Evolutionary conservation across 768 basidiomycete species (phyloP).

Genomic region (Amanita jacksonii): DNA sequence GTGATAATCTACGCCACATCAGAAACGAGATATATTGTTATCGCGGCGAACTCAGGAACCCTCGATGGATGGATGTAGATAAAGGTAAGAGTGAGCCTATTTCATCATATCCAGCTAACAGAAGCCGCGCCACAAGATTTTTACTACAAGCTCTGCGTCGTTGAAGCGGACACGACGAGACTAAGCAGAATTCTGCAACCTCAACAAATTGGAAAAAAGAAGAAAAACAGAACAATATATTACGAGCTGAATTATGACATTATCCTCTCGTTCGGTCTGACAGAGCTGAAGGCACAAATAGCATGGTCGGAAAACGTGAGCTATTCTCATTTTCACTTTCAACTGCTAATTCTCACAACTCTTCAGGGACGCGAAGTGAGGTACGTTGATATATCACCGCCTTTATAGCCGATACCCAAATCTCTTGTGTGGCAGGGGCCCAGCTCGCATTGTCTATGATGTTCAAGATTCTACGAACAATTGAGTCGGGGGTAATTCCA

Average conservation of each 20-base stretch:
- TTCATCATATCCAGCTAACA: constrained; percentile 16
- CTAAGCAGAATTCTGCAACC: constrained; percentile 1
- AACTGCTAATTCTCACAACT: neutral
- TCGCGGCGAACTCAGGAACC: constrained; percentile 13
- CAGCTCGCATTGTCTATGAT: constrained; percentile 5
- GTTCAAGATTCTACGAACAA: constrained; percentile 5
- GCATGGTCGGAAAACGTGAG: constrained; percentile 15
- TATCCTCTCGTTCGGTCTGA: constrained; percentile 14
- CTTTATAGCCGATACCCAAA: neutral
- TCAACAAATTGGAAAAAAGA: neutral
- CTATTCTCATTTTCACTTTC: neutral
- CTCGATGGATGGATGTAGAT: constrained; percentile 20
- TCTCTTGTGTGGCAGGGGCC: neutral
- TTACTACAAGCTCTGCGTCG: constrained; percentile 9
- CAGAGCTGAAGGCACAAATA: constrained; percentile 16
- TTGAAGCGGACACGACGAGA: constrained; percentile 11
- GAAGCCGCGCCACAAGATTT: constrained; percentile 1
- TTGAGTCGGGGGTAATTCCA: too few species aligned
- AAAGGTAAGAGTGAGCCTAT: constrained; percentile 14
- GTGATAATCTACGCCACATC: constrained; percentile 7
- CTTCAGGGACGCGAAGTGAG: constrained; percentile 8
- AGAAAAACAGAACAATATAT: constrained; percentile 6
- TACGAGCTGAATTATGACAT: constrained; percentile 14
- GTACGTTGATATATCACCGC: neutral
- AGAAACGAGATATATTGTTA: constrained; percentile 16